Evolutionary conservation across 2,329 filamentous ascomycete genomes (phyloP), one percentile per base, ranked within the genome.

Genomic region (Remersonia thermophila): DNA sequence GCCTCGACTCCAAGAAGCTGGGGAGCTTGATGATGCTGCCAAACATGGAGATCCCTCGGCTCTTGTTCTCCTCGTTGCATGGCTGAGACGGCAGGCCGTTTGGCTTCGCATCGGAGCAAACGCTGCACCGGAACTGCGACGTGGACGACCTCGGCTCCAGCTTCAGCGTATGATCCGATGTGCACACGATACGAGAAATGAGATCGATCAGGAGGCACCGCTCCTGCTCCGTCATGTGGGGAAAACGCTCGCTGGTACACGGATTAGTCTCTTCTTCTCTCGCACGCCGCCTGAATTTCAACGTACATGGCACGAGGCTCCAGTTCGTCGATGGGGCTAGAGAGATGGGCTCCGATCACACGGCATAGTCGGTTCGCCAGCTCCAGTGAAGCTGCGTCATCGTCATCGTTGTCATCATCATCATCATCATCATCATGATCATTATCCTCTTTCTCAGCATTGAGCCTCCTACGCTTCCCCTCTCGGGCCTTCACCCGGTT

Each of bases 181-280:
- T 68, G 51, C 78, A 83, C 13, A 70, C 61, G 32, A 75, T 53
- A 33, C 64, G 65, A 3, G 75, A 71, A 11, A 85, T 51, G 9
- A 67, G 52, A 27, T 72, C 48, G 23, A 56, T 44, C 7, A 49
- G 30, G 11, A 41, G 38, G 33, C 51, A 54, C 28, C 50, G 48
- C 7, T 40, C 36, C 11, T 44, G 36, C n/a, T 46, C 47, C 15
- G 39, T 33, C 13, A 51, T 39, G 7, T 35, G 7, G 7, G 42
- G 31, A 34, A 55, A 55, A 4, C 5, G 23, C 2, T 33, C 30
- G 26, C 34, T 39, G 23, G 7, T 9, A 8, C n/a, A 13, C 26
- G 7, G 20, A 29, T 30, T 7, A 44, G 38, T 26, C 15, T 14
- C n/a, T 15, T 18, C n/a, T 8, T 12, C 14, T 16, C 8, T 11